Conservation (phyloP, 169 alveolate species). For the Plasmodium gonderi region DNA sequence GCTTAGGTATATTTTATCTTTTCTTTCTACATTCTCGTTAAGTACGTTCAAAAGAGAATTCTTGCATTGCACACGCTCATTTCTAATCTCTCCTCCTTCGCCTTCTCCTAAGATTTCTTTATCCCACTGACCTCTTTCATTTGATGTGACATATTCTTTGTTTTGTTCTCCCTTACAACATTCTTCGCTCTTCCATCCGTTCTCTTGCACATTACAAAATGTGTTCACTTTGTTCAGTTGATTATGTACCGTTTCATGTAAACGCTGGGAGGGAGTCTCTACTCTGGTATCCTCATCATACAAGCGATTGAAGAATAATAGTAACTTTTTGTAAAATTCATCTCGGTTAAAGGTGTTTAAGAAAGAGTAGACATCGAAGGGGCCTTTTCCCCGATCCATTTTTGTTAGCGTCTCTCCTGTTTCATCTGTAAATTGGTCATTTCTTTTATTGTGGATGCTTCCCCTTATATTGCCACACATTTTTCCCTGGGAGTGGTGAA, state of each 20-base stretch:
- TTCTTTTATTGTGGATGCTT: neutral
- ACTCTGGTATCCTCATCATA: neutral
- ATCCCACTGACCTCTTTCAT: neutral
- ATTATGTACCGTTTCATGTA: neutral
- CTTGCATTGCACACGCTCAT: neutral
- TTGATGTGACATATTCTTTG: neutral
- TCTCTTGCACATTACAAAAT: no score
- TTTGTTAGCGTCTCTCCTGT: neutral
- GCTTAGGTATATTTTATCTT: neutral
- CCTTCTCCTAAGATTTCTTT: no score
- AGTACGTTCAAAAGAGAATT: neutral
- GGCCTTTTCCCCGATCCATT: neutral
- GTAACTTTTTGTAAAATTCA: conserved; percentile 10
- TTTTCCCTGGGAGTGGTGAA: neutral
- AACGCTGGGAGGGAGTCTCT: neutral
- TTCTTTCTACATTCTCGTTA: neutral
- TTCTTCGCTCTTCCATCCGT: no score
- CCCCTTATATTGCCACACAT: neutral
- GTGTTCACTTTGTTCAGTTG: neutral
- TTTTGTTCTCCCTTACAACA: neutral
- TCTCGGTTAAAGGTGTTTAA: conserved; percentile 4
- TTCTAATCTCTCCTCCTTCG: neutral
- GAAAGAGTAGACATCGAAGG: neutral
- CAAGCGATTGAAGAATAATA: conserved; percentile 1
- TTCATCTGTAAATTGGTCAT: no score